Evolutionary conservation across 805 yeast genomes (phyloP), one percentile per base, ranked within the genome.

Genomic region (Candida sanyiensis): DNA sequence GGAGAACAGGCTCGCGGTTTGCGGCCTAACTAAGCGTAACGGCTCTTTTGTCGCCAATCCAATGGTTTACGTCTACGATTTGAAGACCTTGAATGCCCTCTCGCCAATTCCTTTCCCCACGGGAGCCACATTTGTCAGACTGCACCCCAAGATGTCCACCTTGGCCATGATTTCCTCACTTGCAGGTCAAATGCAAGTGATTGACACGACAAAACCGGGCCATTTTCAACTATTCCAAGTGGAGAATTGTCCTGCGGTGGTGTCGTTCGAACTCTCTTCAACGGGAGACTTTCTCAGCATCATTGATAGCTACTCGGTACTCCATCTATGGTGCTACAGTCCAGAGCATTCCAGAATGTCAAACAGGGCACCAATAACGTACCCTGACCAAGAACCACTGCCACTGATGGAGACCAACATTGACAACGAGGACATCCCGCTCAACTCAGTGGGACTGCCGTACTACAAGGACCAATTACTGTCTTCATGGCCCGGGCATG

Each of bases 71-170:
- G 77, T 87, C 16, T 87, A 77, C 57, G 97, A 93, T 58, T 58
- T 86, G 22, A 71, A 94, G 45, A 73, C 77, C 41, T 67, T 84
- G 75, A 72, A 75, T 37, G 72, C 88, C 2, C 60, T 80, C 39
- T 67, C 94, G 0, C 96, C 97, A 3, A 69, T 90, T 7, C 77
- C 96, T 4, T 87, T 88, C 52, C 88, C 93, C 1, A 81, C 88
- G 0, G 97, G 97, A 10, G 96, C 97, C 1, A 71, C 83, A 8
- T 83, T 73, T 55, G 93, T 83, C 1, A 71, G 83, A 35, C 69
- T 90, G 45, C 97, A 90, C 62, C 97, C 97, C 6, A 82, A 83
- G 44, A 56, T 88, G 35, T 83, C 96, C 6, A 83, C 84, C 27
- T 77, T 83, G 25, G 75, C 87, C 32, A 58, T 87, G 5, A 77